These are phyloP conservation scores for Hylodesmum podocarpum DNA, from an alignment of 306 rosid genomes.

Conservation along the genomic window DNA sequence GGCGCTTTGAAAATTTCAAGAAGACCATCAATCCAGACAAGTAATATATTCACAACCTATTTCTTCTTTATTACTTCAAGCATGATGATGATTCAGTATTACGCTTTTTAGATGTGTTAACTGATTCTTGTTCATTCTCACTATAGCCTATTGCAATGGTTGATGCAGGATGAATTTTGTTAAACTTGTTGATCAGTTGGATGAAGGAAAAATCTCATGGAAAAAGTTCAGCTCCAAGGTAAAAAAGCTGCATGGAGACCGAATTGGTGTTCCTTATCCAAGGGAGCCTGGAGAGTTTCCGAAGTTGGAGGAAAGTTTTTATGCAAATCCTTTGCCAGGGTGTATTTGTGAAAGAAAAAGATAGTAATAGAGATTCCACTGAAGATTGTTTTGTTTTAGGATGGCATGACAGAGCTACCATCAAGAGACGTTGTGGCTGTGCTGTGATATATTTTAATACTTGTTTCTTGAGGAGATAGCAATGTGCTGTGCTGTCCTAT, in stretches of 20 bases:
- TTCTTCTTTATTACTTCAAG: slow-evolving; percentile 11
- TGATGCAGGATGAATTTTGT: slow-evolving; percentile 83
- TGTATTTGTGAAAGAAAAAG: slow-evolving; percentile 74
- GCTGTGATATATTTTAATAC: background rate
- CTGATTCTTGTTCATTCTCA: background rate
- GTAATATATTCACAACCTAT: slow-evolving; percentile 42
- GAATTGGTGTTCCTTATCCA: slow-evolving; percentile 70
- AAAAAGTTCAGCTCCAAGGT: slow-evolving; percentile 83
- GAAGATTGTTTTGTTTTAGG: slow-evolving; percentile 15
- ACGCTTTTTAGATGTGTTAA: background rate
- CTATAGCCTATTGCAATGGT: slow-evolving; percentile 15
- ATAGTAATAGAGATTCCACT: slow-evolving; percentile 26
- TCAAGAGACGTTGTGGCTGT: slow-evolving; percentile 14
- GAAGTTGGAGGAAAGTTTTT: slow-evolving; percentile 94
- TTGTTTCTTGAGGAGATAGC: slow-evolving; percentile 22
- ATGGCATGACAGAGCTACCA: slow-evolving; percentile 27
- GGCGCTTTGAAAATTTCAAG: slow-evolving; percentile 92
- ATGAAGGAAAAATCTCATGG: slow-evolving; percentile 81
- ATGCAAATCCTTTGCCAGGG: slow-evolving; percentile 85
- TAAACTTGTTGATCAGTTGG: slow-evolving; percentile 74
- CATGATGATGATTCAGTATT: slow-evolving; percentile 7
- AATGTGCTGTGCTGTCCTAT: slow-evolving; percentile 26
- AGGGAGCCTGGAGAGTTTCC: slow-evolving; percentile 87
- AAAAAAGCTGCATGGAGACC: slow-evolving; percentile 66
- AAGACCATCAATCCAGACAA: slow-evolving; percentile 96